Evolutionary conservation across 1,284 basidiomycete species (phyloP).

Genomic region (Cutaneotrichosporon cutaneum): DNA sequence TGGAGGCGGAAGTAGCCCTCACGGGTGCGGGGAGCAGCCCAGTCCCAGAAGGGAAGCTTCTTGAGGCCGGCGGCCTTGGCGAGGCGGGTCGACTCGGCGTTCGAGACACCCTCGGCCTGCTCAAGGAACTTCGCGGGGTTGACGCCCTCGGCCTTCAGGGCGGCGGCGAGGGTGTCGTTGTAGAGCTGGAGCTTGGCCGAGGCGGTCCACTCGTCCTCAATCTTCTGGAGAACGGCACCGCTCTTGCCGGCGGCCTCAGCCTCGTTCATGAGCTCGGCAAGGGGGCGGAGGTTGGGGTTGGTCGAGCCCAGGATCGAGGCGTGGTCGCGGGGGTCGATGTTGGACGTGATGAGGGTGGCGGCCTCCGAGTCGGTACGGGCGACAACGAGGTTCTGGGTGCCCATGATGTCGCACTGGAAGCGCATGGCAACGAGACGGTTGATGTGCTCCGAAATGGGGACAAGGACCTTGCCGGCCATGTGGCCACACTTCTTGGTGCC

Average conservation of each 20-base stretch:
- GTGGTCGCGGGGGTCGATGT: slow-evolving; percentile 96
- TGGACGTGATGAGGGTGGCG: slow-evolving; percentile 92
- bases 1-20: slow-evolving; percentile 92
- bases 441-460: slow-evolving; percentile 71
- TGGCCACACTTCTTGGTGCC: slow-evolving; percentile 60
- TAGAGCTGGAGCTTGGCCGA: slow-evolving; percentile 78
- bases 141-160: slow-evolving; percentile 66
- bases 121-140: slow-evolving; percentile 45
- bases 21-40: slow-evolving; percentile 89
- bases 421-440: slow-evolving; percentile 74
- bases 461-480: slow-evolving; percentile 70
- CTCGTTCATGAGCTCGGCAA: slow-evolving; percentile 77
- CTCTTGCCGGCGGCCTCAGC: slow-evolving; percentile 78
- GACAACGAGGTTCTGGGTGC: slow-evolving; percentile 71
- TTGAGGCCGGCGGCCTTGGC: slow-evolving; percentile 78
- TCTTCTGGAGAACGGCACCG: slow-evolving; percentile 74
- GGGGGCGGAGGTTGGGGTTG: slow-evolving; percentile 65
- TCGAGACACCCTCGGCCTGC: slow-evolving; percentile 60
- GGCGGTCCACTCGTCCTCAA: slow-evolving; percentile 84
- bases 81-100: slow-evolving; percentile 67
- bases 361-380: slow-evolving; percentile 81
- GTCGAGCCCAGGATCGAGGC: slow-evolving; percentile 92
- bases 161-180: slow-evolving; percentile 69
- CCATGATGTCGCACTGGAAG: slow-evolving; percentile 77
- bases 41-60: slow-evolving; percentile 70